Base-by-base conservation (phyloP, 2,329 filamentous ascomycete species). In the Claviceps sp. region DNA sequence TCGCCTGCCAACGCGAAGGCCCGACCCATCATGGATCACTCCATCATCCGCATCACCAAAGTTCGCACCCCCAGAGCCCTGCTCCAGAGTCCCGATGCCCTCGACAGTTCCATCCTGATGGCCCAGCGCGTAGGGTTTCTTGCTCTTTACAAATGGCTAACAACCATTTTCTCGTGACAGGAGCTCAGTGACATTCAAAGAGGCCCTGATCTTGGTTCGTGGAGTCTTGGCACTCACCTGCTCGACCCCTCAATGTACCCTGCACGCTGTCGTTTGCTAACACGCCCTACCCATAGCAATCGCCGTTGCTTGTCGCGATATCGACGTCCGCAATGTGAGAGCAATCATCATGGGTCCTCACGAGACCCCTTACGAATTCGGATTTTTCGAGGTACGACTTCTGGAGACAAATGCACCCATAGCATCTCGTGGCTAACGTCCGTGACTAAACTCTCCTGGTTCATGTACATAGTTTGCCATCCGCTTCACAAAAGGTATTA, bases 291-390 rank as follows among this genome's bases (percentile, higher is more conserved):
- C 22, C 30, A 38, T 46, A 90, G 88, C 90, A 34, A 78, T 97
- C 56, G 88, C 88, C 11, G 89, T 96, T 48, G 86, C 87, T 52
- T 95, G 87, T 64, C 78, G 86, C 50, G 93, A 97, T 68, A 77
- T 82, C 59, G 89, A 98, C 67, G 87, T 97, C 55, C 85, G 90
- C 52, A 85, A 88, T 64, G 84, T 97, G 48, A 85, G 82, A 64
- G 89, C 90, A 48, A 69, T 97, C 57, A 91, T 97, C 61, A 81
- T 97, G 58, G 93, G 93, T 0, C 91, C 93, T 24, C 89, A 91
- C 57, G 90, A 93, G 60, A 95, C 90, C 0, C 90, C 91, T 0
- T 98, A 98, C 67, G 90, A 96, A 67, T 96, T 94, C 64, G 93
- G 93, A 3, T 96, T 96, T 70, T 97, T 95, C 64, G 89, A 97